Evolutionary conservation across 352 stramenopile genomes (phyloP), one percentile per base, ranked within the genome.

Genomic region (Pythium folliculosum): DNA sequence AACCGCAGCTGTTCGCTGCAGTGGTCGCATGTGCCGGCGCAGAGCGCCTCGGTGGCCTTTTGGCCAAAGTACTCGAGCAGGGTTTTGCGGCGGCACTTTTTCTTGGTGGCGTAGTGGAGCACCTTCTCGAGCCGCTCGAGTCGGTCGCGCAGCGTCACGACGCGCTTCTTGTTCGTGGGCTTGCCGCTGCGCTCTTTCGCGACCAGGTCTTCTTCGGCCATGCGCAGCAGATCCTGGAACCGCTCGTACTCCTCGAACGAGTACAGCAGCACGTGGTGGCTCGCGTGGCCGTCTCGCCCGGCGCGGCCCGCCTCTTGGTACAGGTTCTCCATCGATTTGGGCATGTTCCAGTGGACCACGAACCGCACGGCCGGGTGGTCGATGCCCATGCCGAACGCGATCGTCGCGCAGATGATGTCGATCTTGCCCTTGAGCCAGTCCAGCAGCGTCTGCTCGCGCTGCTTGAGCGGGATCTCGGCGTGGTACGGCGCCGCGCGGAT

Each of bases 301-400:
- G 94, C 97, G 48, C 97, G 81, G 0, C 97, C 97, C 2, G 87
- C 92, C 82, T 99, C 96, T 77, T 99, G 96, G 73, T 98, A 99
- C 69, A 99, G 98, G 13, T 90, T 95, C 70, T 99, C 97, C 7
- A 99, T 70, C 17, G 86, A 95, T 69, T 89, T 91, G 21, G 82
- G 81, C 43, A 89, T 76, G 49, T 89, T 90, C 71, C 92, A 94
- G 70, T 98, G 91, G 22, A 97, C 72, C 8, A 98, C 89, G 61
- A 97, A 97, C 49, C 89, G 84, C 47, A 97, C 89, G 27, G 89
- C 71, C 21, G 90, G 76, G 56, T 97, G 95, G 70, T 98, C 91
- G 44, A 98, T 98, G 53, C 94, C 94, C 73, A 98, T 88, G 44
- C 92, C 92, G 75, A 98, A 98, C 21, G 91, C 91, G 63, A 98